A percentile compares a stretch with the other conserved stretches of the same genome.
Conservation (phyloP, 192 early-diverging fungal genomes). For the Funneliformis mosseae region DNA sequence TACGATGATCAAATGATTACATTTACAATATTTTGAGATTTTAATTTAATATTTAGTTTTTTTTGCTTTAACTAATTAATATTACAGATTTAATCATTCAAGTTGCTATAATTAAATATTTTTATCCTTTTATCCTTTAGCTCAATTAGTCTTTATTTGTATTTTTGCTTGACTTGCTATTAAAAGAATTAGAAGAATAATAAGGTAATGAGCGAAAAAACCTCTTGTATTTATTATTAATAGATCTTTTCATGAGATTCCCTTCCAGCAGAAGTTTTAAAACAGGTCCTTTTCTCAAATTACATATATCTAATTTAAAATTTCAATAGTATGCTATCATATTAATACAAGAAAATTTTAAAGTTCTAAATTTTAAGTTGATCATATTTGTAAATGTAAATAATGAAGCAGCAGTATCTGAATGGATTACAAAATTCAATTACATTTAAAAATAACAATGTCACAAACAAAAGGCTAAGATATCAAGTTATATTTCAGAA, state of each 20-base stretch:
- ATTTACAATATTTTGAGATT: too few relatives aligned
- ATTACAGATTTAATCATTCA: too few relatives aligned
- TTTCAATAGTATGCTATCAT: neutral
- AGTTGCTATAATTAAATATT: too few relatives aligned
- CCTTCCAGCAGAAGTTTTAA: neutral
- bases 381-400: neutral
- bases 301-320: slow-evolving; percentile 6
- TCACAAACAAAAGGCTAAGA: slow-evolving; percentile 1
- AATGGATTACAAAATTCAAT: slow-evolving; percentile 2
- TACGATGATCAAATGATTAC: too few relatives aligned
- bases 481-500: neutral
- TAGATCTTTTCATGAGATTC: slow-evolving; percentile 3
- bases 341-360: neutral
- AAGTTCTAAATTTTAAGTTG: neutral
- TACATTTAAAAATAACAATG: slow-evolving; percentile 12
- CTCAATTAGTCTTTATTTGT: too few relatives aligned
- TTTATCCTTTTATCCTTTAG: too few relatives aligned
- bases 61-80: too few relatives aligned
- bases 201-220: too few relatives aligned
- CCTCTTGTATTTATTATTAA: too few relatives aligned
- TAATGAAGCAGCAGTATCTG: neutral
- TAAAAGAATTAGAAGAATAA: too few relatives aligned
- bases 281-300: neutral
- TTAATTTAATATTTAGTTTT: too few relatives aligned
- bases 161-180: too few relatives aligned